Base-by-base conservation (phyloP, 1,284 basidiomycete species). In the Cutaneotrichosporon sp. region DNA sequence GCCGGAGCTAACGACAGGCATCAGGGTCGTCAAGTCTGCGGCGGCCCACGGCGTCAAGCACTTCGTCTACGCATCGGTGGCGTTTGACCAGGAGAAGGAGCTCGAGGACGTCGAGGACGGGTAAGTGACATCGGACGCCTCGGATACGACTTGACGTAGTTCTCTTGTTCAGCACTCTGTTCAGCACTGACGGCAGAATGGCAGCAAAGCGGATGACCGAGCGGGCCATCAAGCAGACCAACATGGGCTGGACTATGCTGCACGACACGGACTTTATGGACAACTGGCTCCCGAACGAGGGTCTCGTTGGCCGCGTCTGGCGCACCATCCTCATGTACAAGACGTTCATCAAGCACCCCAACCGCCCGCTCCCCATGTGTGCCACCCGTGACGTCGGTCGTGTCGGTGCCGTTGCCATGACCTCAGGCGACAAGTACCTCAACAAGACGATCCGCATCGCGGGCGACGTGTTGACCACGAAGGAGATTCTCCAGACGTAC, bases 21-120 rank as follows among this genome's bases (percentile, higher is more conserved):
- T 72, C 38, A 68, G 68, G 12, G 58, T 77, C 37, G 71, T 75
- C n/a, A 72, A 77, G 24, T 75, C 75, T 1, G 71, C 75, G 1
- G 64, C 62, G 42, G 58, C 56, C 11, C 70, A 68, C 16, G 72
- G 72, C 29, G 74, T 76, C 26, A 62, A 75, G 56, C 75, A 77
- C 55, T 71, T 78, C 43, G 70, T 78, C 34, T 77, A 73, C 51
- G 72, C 61, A 27, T 63, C 61, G 1, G 50, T 46, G 17, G 55
- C 60, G 39, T 60, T 60, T 19, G 66, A 62, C 19, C 55, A 55
- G 12, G 16, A 51, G 33, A 46, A 50, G 6, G 48, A 60, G 35
- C 49, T 46, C 9, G 53, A 49, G 11, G n/a, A n/a, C n/a, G n/a
- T n/a, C n/a, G 37, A 59, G n/a, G 55, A 59, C 19, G 47, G 42